Evolutionary conservation across 1,284 basidiomycete genomes (phyloP).

Genomic region (Chalciporus sp.): DNA sequence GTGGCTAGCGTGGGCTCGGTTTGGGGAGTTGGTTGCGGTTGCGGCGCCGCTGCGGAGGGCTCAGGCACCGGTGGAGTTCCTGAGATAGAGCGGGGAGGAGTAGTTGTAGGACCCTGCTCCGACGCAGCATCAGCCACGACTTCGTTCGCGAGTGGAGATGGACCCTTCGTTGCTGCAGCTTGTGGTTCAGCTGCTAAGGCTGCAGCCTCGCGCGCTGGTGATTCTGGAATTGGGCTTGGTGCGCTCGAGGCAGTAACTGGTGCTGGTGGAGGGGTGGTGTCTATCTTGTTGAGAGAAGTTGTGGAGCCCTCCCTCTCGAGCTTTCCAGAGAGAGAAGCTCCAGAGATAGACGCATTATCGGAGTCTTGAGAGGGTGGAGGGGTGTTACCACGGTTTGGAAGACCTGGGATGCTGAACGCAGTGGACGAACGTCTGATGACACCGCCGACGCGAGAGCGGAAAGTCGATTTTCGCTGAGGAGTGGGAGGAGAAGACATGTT

Average conservation of each 20-base stretch:
- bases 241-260: conserved; percentile 23
- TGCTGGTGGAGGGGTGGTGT: conserved; percentile 25
- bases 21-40: not conserved
- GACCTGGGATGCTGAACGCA: conserved; percentile 32
- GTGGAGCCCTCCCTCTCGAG: conserved; percentile 32
- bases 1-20: not conserved
- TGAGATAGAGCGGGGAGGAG: conserved; percentile 24
- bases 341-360: conserved; percentile 29
- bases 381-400: conserved; percentile 31
- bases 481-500: conserved; percentile 28
- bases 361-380: conserved; percentile 34
- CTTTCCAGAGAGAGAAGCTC: conserved; percentile 28
- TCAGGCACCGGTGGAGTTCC: conserved; percentile 19
- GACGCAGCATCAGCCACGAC: conserved; percentile 17
- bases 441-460: conserved; percentile 37
- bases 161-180: conserved; percentile 22
- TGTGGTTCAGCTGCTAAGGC: conserved; percentile 35
- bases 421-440: conserved; percentile 36
- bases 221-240: conserved; percentile 58
- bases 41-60: conserved; percentile 15
- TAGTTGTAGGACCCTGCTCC: conserved; percentile 3
- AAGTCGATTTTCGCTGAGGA: conserved; percentile 34
- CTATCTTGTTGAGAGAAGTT: conserved; percentile 30
- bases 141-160: conserved; percentile 34
- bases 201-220: conserved; percentile 52